These are phyloP conservation scores for Poa annua DNA, from an alignment of 176 grass and related monocot genomes.

Conservation along the genomic window DNA sequence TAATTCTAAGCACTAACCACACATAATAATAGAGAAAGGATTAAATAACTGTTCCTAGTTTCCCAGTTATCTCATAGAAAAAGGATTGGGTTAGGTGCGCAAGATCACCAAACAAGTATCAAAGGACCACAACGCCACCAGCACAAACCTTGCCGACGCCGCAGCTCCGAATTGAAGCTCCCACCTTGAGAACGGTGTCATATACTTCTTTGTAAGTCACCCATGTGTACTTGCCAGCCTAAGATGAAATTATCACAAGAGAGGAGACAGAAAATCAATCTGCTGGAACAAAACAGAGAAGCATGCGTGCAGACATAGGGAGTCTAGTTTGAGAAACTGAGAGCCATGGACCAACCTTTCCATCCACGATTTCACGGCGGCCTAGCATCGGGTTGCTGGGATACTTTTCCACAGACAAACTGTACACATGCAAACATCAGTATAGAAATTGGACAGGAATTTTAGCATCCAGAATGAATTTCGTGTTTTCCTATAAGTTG, in stretches of 20 bases:
- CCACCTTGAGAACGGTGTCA: slow-evolving; percentile 75
- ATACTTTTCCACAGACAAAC: slow-evolving; percentile 67
- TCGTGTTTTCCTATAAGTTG: not conserved
- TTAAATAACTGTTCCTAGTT: not conserved
- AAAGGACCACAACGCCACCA: not conserved
- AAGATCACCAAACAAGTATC: not conserved
- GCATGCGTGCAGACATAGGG: not conserved
- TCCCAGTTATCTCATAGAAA: not conserved
- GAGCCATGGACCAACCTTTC: slow-evolving; percentile 46
- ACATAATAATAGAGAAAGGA: slow-evolving; percentile 1
- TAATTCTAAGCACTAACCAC: slow-evolving; percentile 10
- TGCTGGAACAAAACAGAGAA: not conserved
- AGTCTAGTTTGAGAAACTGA: not conserved
- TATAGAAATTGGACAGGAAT: too few relatives aligned
- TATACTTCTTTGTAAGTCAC: slow-evolving; percentile 83
- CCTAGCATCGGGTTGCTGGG: slow-evolving; percentile 65
- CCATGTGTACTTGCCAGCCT: slow-evolving; percentile 86
- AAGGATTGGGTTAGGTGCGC: not conserved
- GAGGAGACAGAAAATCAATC: slow-evolving; percentile 28
- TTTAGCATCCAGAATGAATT: not conserved
- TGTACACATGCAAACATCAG: slow-evolving; percentile 27
- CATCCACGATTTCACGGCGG: slow-evolving; percentile 60
- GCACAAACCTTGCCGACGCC: slow-evolving; percentile 70
- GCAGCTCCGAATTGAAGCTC: slow-evolving; percentile 63
- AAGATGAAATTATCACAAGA: slow-evolving; percentile 21